Evolutionary conservation across 179 eudicot species (phyloP), one percentile per base, ranked within the genome.

Genomic region (Beta corolliflora): DNA sequence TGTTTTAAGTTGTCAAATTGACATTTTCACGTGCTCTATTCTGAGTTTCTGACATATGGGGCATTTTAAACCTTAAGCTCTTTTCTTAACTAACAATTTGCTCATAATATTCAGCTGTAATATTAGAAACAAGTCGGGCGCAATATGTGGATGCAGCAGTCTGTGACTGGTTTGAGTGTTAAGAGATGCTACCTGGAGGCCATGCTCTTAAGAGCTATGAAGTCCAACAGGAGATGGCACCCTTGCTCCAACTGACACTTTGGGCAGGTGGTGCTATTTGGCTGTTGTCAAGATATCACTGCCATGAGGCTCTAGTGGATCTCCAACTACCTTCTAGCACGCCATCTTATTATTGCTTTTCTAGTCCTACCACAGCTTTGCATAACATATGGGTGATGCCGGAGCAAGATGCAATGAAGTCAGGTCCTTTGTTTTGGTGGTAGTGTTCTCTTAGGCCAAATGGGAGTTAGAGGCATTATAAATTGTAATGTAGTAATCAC

Each of bases 61-160:
- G 63, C 41, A 61, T 12, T 68, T 78, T 52, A 41, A 78, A 66
- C 56, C 74, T 68, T 60, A 10, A 52, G 64, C 44, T 60, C 7
- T 52, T n/a, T 52, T 11, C 31, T 72, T 60, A 80, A 84, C 75
- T 44, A 59, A 7, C 64, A 59, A 18, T 19, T 8, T 59, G 25
- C 21, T 59, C 64, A 59, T 19, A 59, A 59, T 59, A 5, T 59
- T 18, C 64, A 59, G 64, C 23, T 59, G 64, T 15, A 59, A 54
- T 18, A 59, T 8, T 23, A 59, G 8, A n/a, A 59, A 18, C 9
- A 59, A 59, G 23, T 59, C 25, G 19, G 29, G n/a, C n/a, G 64
- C 64, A 59, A 6, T 13, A 59, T 3, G 7, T 18, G 64, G 64
- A 59, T 59, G 64, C 9, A n/a, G 21, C 25, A 7, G 19, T 59